These are phyloP conservation scores for Phytophthora vignae DNA, from an alignment of 352 stramenopile genomes.

Conservation along the genomic window DNA sequence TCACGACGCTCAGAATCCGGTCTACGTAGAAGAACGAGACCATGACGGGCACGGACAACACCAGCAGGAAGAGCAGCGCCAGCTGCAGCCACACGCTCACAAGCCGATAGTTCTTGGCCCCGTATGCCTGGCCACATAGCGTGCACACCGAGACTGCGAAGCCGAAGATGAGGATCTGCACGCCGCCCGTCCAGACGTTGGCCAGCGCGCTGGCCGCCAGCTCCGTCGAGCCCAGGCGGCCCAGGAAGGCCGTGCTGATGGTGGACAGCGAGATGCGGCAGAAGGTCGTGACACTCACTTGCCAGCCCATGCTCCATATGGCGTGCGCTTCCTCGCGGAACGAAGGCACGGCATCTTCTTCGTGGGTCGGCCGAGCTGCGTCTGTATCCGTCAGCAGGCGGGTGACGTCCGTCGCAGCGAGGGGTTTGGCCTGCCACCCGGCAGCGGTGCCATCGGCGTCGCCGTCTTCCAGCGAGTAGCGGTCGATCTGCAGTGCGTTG, in stretches of 20 bases:
- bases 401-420: conserved; percentile 9
- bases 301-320: conserved; percentile 88
- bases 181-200: conserved; percentile 82
- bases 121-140: conserved; percentile 82
- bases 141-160: conserved; percentile 84
- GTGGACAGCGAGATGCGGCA: conserved; percentile 82
- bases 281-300: conserved; percentile 85
- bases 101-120: conserved; percentile 80
- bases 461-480: conserved; percentile 23
- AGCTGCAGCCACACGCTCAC: conserved; percentile 86
- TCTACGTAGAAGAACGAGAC: conserved; percentile 88
- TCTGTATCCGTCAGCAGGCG: conserved; percentile 16
- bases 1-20: conserved; percentile 68
- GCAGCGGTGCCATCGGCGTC: too few species aligned
- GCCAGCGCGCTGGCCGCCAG: conserved; percentile 75
- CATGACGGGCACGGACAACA: conserved; percentile 79
- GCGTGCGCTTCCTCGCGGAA: conserved; percentile 63
- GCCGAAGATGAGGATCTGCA: conserved; percentile 84
- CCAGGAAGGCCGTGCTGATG: conserved; percentile 83
- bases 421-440: conserved; percentile 30
- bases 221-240: conserved; percentile 77
- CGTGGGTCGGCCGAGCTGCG: background rate
- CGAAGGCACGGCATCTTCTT: conserved; percentile 34
- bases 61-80: conserved; percentile 69
- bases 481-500: conserved; percentile 29